A percentile compares a stretch with the other conserved stretches of the same genome.
These are phyloP conservation scores for Pseudocercospora musae DNA, from an alignment of 2,329 filamentous ascomycete genomes.

Conservation along the genomic window DNA sequence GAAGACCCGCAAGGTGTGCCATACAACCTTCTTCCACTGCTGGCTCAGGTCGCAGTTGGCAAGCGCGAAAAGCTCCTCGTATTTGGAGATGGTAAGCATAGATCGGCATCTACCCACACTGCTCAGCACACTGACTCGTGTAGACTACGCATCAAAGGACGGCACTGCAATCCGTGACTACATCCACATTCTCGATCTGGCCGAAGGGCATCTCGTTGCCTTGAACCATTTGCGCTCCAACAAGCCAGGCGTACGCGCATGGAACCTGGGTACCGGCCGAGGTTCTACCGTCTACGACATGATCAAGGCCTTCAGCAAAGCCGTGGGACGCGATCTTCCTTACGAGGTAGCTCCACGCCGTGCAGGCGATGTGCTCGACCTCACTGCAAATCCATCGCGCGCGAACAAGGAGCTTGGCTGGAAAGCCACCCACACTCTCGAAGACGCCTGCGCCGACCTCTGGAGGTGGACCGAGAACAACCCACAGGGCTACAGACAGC, in stretches of 20 bases:
- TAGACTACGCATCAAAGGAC: slow-evolving; percentile 87
- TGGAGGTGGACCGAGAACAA: slow-evolving; percentile 99
- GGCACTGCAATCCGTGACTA: slow-evolving; percentile 96
- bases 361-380: slow-evolving; percentile 85
- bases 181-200: slow-evolving; percentile 92
- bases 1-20: slow-evolving; percentile 95
- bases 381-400: slow-evolving; percentile 84
- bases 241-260: slow-evolving; percentile 85
- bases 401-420: slow-evolving; percentile 88
- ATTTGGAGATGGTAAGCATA: slow-evolving; percentile 77
- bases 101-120: neutral
- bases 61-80: slow-evolving; percentile 92
- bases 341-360: slow-evolving; percentile 83
- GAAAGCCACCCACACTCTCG: slow-evolving; percentile 86
- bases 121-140: slow-evolving; percentile 7
- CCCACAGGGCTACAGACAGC: slow-evolving; percentile 88
- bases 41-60: slow-evolving; percentile 93
- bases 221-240: slow-evolving; percentile 84
- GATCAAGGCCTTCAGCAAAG: slow-evolving; percentile 86
- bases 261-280: slow-evolving; percentile 93
- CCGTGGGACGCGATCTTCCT: slow-evolving; percentile 78
- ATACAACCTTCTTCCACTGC: slow-evolving; percentile 89
- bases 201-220: slow-evolving; percentile 79
- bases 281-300: slow-evolving; percentile 97
- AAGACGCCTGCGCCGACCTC: slow-evolving; percentile 88